These are phyloP conservation scores for Stemphylium vesicarium DNA, from an alignment of 2,329 filamentous ascomycete genomes.

Conservation along the genomic window DNA sequence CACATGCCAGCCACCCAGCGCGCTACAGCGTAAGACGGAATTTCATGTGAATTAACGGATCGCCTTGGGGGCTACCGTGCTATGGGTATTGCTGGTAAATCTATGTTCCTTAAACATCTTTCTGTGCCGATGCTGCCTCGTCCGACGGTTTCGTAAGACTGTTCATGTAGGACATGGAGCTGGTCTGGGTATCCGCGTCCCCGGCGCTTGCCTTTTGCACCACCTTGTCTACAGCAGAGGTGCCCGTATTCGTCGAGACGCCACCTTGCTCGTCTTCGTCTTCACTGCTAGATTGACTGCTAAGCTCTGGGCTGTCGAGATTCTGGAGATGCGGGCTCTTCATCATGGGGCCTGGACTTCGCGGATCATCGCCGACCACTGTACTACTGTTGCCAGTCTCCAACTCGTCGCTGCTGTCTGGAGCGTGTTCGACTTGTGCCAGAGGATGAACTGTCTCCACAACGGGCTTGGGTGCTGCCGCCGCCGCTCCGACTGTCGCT, in stretches of 20 bases:
- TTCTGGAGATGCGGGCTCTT: slow-evolving; percentile 50
- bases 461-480: slow-evolving; percentile 52
- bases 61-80: not conserved
- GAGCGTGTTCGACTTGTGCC: slow-evolving; percentile 35
- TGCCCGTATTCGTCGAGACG: slow-evolving; percentile 16
- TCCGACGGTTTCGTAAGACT: slow-evolving; percentile 4
- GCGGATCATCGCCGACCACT: slow-evolving; percentile 30
- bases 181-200: slow-evolving; percentile 1
- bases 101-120: slow-evolving; percentile 6
- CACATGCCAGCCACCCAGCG: not conserved
- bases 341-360: slow-evolving; percentile 46
- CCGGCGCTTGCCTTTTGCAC: slow-evolving; percentile 1
- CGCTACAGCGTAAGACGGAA: not conserved
- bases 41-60: not conserved
- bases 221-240: slow-evolving; percentile 8
- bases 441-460: slow-evolving; percentile 38
- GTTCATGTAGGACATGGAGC: slow-evolving; percentile 12
- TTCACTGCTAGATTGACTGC: slow-evolving; percentile 44
- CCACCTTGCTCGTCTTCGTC: slow-evolving; percentile 40
- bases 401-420: slow-evolving; percentile 27
- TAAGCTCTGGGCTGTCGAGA: slow-evolving; percentile 49
- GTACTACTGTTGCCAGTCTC: slow-evolving; percentile 9
- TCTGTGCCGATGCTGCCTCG: not conserved
- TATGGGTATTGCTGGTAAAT: slow-evolving; percentile 8
- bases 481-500: slow-evolving; percentile 57